A percentile compares a stretch with the other conserved stretches of the same genome.
Evolutionary conservation across 192 early-diverging fungal species (phyloP).

Genomic region (Tieghemiomyces parasiticus): DNA sequence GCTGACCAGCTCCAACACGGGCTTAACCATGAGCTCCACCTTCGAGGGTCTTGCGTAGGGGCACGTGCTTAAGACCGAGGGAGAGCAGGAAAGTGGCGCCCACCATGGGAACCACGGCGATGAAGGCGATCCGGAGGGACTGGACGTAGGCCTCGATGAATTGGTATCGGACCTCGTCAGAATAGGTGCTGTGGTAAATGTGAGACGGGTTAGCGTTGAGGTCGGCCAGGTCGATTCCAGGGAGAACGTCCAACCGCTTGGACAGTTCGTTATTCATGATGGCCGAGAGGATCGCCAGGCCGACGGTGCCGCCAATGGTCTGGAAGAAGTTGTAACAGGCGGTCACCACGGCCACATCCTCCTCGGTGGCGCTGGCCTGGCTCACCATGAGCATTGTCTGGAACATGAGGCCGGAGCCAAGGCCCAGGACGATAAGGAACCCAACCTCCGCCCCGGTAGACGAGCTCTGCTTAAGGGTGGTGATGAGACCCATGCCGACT

Average conservation of each 20-base stretch:
- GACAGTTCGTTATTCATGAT: constrained; percentile 1
- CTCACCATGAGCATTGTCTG: constrained; percentile 29
- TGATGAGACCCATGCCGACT: constrained; percentile 36
- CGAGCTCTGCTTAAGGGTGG: constrained; percentile 34
- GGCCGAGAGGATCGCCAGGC: constrained; percentile 24
- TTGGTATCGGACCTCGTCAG: neutral
- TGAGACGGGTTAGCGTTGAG: neutral
- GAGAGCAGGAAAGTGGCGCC: neutral
- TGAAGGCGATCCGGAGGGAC: neutral
- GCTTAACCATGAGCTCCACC: neutral
- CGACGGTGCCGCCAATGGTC: constrained; percentile 38
- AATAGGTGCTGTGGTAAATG: neutral
- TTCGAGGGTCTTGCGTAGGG: neutral
- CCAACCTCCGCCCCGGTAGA: constrained; percentile 32
- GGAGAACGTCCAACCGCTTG: neutral
- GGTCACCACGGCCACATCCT: constrained; percentile 36
- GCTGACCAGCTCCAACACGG: no score
- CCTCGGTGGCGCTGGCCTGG: constrained; percentile 23
- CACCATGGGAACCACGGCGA: neutral
- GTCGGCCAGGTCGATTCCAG: neutral
- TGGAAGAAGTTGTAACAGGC: constrained; percentile 33
- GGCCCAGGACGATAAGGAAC: constrained; percentile 32
- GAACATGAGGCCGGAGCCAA: constrained; percentile 40
- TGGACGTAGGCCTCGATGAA: neutral
- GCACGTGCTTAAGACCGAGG: neutral